phyloP scores from a whole-genome alignment of 371 early-diverging fungal species.

The Apophysomyces sp. region DNA sequence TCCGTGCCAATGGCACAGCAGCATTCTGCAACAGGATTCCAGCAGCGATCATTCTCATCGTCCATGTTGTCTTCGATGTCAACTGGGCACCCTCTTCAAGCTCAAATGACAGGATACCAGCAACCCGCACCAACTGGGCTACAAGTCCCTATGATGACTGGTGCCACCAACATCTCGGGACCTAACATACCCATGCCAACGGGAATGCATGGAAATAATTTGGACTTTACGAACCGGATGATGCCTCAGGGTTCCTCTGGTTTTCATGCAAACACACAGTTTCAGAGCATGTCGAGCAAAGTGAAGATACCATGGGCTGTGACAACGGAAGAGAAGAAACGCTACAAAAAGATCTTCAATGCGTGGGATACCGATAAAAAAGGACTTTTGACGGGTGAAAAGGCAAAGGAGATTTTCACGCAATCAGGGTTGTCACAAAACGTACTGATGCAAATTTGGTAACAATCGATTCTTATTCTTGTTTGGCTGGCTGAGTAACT shows the following conservation, averaged over 20 bases:
- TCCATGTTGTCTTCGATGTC: constrained; percentile 12
- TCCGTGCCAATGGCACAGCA: constrained; percentile 4
- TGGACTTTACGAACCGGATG: constrained; percentile 46
- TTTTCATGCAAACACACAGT: constrained; percentile 16
- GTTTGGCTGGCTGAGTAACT: neutral
- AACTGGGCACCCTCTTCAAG: constrained; percentile 1
- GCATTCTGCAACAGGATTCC: constrained; percentile 5
- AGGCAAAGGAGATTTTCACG: constrained; percentile 81
- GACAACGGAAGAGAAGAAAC: constrained; percentile 72
- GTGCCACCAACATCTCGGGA: constrained; percentile 19
- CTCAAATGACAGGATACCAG: constrained; percentile 10
- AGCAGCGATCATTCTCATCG: constrained; percentile 14
- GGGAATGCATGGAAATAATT: constrained; percentile 38
- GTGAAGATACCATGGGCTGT: constrained; percentile 79
- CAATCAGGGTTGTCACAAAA: constrained; percentile 81
- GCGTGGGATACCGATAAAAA: constrained; percentile 82
- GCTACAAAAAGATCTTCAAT: constrained; percentile 81
- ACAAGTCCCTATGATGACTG: constrained; percentile 42
- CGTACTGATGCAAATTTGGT: constrained; percentile 88
- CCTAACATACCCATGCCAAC: constrained; percentile 35
- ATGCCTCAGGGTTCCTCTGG: constrained; percentile 32
- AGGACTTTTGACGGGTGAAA: constrained; percentile 79
- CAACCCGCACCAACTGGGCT: constrained; percentile 13
- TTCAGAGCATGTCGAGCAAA: constrained; percentile 26
- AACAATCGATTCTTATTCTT: neutral